phyloP scores from a whole-genome alignment of 129 eudicot species.

The Centella asiatica region DNA sequence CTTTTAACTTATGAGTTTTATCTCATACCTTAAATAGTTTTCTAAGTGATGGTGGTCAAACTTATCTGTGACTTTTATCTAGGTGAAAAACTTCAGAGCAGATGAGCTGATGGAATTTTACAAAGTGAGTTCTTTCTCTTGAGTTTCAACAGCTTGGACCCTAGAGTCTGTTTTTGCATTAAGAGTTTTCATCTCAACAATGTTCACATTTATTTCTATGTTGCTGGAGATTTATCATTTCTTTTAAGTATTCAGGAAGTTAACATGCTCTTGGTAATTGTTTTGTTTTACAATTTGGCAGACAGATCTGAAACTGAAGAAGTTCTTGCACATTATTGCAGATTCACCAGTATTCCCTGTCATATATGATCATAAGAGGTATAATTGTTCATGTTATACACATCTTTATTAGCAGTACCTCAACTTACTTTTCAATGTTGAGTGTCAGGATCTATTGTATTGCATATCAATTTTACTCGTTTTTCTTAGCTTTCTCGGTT shows the following conservation, averaged over 20 bases:
- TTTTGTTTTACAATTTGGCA: slow-evolving; percentile 33
- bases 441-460: background rate
- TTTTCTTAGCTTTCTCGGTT: background rate
- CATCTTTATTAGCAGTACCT: background rate
- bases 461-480: too few relatives aligned
- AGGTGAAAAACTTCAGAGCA: slow-evolving; percentile 63
- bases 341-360: slow-evolving; percentile 85
- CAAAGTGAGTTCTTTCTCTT: slow-evolving; percentile 35
- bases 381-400: slow-evolving; percentile 8
- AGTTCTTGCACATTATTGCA: slow-evolving; percentile 84
- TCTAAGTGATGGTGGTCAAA: slow-evolving; percentile 15
- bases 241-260: background rate
- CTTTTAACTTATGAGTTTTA: background rate
- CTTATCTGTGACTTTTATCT: slow-evolving; percentile 11
- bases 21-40: slow-evolving; percentile 8
- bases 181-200: background rate
- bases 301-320: slow-evolving; percentile 92
- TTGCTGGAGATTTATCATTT: background rate
- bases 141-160: background rate
- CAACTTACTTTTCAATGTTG: background rate
- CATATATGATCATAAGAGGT: slow-evolving; percentile 77
- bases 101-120: slow-evolving; percentile 81
- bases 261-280: background rate
- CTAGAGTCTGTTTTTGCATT: background rate
- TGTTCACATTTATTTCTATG: background rate